A percentile compares a stretch with the other conserved stretches of the same genome.
Conservation (phyloP, 768 basidiomycete genomes). For the Boletus rufocinnamomeus region DNA sequence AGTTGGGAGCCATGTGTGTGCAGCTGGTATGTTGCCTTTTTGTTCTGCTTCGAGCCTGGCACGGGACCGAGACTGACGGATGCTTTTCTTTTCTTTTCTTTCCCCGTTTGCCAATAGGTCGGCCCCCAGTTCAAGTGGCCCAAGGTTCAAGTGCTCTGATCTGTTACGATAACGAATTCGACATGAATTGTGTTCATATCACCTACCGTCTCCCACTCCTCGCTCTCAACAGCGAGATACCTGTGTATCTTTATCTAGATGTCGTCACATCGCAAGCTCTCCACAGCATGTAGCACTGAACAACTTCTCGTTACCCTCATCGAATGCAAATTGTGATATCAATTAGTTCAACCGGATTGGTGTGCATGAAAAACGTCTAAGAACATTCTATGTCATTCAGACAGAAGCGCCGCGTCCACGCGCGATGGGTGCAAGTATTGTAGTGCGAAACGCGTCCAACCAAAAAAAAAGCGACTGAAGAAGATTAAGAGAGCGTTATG, state of each 20-base stretch:
- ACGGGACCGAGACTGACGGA: not conserved
- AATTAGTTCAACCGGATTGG: conserved; percentile 11
- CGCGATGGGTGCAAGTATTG: conserved; percentile 25
- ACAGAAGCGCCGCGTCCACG: conserved; percentile 17
- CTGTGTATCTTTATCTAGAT: conserved; percentile 30
- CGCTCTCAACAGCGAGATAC: conserved; percentile 43
- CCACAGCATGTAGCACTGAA: conserved; percentile 39
- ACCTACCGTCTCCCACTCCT: conserved; percentile 13
- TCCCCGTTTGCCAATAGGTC: conserved; percentile 43
- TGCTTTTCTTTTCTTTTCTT: not conserved
- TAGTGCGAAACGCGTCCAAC: conserved; percentile 22
- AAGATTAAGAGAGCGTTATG: conserved; percentile 23
- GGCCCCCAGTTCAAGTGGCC: conserved; percentile 61
- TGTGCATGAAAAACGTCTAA: conserved; percentile 11
- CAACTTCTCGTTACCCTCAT: not conserved
- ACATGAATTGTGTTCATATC: conserved; percentile 1
- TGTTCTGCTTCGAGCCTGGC: not conserved
- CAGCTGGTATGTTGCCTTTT: conserved; percentile 54
- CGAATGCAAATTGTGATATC: conserved; percentile 24
- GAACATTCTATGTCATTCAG: conserved; percentile 14
- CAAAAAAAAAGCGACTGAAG: conserved; percentile 11
- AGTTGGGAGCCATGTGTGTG: conserved; percentile 82
- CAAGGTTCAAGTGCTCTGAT: conserved; percentile 49
- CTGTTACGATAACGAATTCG: not conserved
- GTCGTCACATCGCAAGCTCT: conserved; percentile 31